These are phyloP conservation scores for Peronospora belbahrii DNA, from an alignment of 352 stramenopile species.

Conservation along the genomic window DNA sequence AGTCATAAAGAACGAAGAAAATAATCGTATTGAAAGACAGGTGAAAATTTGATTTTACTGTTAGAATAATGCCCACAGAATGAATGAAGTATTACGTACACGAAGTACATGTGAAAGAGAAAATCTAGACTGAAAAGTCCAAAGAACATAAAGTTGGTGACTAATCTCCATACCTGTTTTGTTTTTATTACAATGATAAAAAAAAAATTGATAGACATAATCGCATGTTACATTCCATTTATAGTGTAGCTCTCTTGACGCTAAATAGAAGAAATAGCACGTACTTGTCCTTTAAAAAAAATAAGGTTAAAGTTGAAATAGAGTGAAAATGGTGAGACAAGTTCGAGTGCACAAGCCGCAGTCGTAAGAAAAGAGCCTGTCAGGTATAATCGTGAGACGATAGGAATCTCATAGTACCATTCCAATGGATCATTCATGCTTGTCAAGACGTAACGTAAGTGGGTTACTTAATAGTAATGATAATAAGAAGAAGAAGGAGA, in stretches of 20 bases:
- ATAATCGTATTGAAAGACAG: too few relatives aligned
- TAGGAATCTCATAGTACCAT: slow-evolving; percentile 98
- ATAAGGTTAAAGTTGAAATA: slow-evolving; percentile 95
- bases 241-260: too few relatives aligned
- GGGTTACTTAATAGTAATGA: too few relatives aligned
- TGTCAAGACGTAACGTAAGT: too few relatives aligned
- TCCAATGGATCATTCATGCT: slow-evolving; percentile 84
- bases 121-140: slow-evolving; percentile 98
- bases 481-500: too few relatives aligned
- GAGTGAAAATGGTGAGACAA: slow-evolving; percentile 95
- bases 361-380: slow-evolving; percentile 96
- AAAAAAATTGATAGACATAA: too few relatives aligned
- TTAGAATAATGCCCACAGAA: too few relatives aligned
- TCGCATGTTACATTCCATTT: too few relatives aligned
- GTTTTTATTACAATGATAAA: too few relatives aligned
- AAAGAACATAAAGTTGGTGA: slow-evolving; percentile 99
- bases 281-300: slow-evolving; percentile 93
- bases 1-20: too few relatives aligned
- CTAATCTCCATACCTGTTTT: slow-evolving; percentile 88
- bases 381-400: slow-evolving; percentile 96
- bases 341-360: slow-evolving; percentile 92
- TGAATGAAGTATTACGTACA: slow-evolving; percentile 55
- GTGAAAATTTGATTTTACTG: too few relatives aligned
- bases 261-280: too few relatives aligned
- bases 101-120: slow-evolving; percentile 99